These are phyloP conservation scores for Solanum clarkiae DNA, from an alignment of 257 asterid species.

Conservation along the genomic window DNA sequence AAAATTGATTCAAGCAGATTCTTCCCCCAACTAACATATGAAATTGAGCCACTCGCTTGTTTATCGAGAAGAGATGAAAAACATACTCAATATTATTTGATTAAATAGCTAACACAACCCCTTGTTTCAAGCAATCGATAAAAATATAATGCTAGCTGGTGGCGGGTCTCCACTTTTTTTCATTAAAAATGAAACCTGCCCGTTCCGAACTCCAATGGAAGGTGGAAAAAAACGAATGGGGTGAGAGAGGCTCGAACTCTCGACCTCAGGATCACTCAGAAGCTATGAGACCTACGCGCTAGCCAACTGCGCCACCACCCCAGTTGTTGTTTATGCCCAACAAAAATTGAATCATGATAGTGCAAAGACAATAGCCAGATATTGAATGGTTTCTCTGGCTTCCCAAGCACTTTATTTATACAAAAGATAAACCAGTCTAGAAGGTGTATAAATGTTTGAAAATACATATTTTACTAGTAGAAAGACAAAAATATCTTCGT, in stretches of 20 bases:
- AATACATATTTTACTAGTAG: neutral
- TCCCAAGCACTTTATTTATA: neutral
- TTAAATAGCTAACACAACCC: no score
- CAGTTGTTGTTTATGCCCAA: neutral
- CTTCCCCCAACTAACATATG: no score
- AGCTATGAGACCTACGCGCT: slow-evolving; percentile 99
- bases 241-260: slow-evolving; percentile 6
- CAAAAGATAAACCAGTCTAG: neutral
- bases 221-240: neutral
- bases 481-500: neutral
- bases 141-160: no score
- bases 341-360: no score
- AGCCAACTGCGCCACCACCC: slow-evolving; percentile 99
- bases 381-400: neutral
- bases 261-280: slow-evolving; percentile 1
- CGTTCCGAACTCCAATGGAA: no score
- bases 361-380: neutral
- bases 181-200: no score
- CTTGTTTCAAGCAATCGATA: no score
- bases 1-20: no score
- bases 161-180: no score
- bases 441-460: neutral
- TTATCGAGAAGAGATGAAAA: no score
- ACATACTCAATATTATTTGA: no score
- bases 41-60: no score